These are phyloP conservation scores for Periconia sp. DNA, from an alignment of 2,329 filamentous ascomycete species.

Conservation along the genomic window DNA sequence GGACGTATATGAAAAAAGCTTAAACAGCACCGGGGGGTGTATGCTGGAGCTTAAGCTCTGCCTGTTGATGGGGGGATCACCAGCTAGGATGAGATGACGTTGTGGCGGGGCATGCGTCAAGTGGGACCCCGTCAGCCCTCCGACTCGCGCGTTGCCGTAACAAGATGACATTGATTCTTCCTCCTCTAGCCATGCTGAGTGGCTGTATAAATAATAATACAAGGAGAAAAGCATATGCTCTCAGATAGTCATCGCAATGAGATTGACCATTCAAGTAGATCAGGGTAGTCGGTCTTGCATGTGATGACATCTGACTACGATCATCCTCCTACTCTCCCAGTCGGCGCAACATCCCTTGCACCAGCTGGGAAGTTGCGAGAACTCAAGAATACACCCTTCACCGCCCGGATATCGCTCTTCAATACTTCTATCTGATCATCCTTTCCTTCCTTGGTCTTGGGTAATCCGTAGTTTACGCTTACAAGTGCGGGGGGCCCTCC, in stretches of 20 bases:
- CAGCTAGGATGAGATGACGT: too few relatives aligned
- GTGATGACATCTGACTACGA: too few relatives aligned
- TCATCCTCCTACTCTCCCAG: constrained; percentile 25
- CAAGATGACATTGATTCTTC: too few relatives aligned
- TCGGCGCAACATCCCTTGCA: constrained; percentile 27
- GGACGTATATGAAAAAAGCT: too few relatives aligned
- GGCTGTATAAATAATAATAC: too few relatives aligned
- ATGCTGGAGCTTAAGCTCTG: not conserved
- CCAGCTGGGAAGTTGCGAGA: constrained; percentile 70
- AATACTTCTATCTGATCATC: constrained; percentile 75
- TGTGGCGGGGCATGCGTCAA: constrained; percentile 3
- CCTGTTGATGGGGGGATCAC: constrained; percentile 6
- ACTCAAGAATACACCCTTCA: constrained; percentile 80
- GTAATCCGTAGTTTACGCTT: constrained; percentile 30
- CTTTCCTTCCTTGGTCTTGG: constrained; percentile 59
- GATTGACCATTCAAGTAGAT: too few relatives aligned
- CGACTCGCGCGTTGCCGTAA: too few relatives aligned
- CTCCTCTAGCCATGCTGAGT: too few relatives aligned
- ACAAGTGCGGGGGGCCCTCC: constrained; percentile 46
- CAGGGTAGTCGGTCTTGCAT: too few relatives aligned
- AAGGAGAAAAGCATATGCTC: too few relatives aligned
- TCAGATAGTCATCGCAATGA: too few relatives aligned
- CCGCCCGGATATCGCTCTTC: constrained; percentile 75
- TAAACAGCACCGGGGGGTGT: too few relatives aligned
- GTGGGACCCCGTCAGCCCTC: constrained; percentile 6